Percentiles rank a stretch among this genome's conserved stretches.
Evolutionary conservation across 176 grass and related monocot genomes (phyloP).

Genomic region (Neostapfia colusana): DNA sequence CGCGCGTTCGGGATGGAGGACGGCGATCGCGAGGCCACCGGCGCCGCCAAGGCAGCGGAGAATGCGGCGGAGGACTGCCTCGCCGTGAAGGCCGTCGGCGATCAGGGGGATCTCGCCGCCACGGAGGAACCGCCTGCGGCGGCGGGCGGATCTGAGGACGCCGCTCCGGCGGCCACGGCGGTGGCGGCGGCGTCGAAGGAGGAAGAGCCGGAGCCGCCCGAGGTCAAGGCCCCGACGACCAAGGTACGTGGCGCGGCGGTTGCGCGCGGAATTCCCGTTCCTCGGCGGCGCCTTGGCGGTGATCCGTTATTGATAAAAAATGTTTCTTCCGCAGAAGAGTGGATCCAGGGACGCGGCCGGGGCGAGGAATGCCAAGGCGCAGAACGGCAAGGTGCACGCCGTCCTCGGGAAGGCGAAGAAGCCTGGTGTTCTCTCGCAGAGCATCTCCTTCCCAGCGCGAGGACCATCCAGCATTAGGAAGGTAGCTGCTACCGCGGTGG

Average conservation of each 20-base stretch:
- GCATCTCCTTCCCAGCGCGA: slow-evolving; percentile 61
- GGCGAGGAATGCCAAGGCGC: slow-evolving; percentile 44
- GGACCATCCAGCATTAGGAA: slow-evolving; percentile 38
- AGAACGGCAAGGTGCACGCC: slow-evolving; percentile 44
- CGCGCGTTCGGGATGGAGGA: slow-evolving; percentile 26
- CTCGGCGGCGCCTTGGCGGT: neutral
- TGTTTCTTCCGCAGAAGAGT: slow-evolving; percentile 43
- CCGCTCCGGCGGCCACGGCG: too few relatives aligned
- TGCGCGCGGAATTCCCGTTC: neutral
- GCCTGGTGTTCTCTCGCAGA: slow-evolving; percentile 54
- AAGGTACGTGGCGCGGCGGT: slow-evolving; percentile 34
- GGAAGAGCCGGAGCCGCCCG: neutral
- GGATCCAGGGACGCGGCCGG: slow-evolving; percentile 42
- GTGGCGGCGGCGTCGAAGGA: neutral
- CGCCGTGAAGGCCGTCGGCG: slow-evolving; percentile 25
- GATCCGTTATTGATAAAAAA: neutral
- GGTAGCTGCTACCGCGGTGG: neutral
- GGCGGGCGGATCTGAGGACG: slow-evolving; percentile 31
- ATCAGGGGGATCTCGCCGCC: slow-evolving; percentile 30
- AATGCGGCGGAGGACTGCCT: slow-evolving; percentile 44
- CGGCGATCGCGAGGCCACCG: slow-evolving; percentile 11
- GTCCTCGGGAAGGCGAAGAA: slow-evolving; percentile 34
- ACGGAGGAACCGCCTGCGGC: neutral
- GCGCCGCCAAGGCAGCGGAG: neutral
- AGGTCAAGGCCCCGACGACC: neutral